Evolutionary conservation across 805 yeast genomes (phyloP).

Genomic region (Monosporozyma siamensis): DNA sequence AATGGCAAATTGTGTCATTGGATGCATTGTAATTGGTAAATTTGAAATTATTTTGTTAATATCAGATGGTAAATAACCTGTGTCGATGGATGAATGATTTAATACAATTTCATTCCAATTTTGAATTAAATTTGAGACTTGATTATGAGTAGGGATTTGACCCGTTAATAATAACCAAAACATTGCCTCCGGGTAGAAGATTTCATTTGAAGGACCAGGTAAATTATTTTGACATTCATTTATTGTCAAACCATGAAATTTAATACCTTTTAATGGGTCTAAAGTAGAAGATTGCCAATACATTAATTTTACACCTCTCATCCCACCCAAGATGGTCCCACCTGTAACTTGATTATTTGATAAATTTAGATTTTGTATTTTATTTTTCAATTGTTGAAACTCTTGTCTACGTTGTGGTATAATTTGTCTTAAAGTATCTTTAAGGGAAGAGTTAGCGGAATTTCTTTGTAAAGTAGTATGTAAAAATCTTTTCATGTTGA

Average conservation of each 20-base stretch:
- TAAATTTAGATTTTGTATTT: constrained; percentile 30
- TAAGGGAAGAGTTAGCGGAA: constrained; percentile 10
- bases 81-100: background rate
- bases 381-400: constrained; percentile 33
- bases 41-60: constrained; percentile 50
- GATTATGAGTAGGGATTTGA: constrained; percentile 52
- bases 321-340: constrained; percentile 51
- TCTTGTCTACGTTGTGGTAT: constrained; percentile 39
- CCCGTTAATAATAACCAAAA: constrained; percentile 75
- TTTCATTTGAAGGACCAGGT: constrained; percentile 31
- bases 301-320: constrained; percentile 68
- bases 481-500: constrained; percentile 1
- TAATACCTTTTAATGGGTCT: constrained; percentile 68
- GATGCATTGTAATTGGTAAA: constrained; percentile 62
- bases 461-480: constrained; percentile 5
- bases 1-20: constrained; percentile 76
- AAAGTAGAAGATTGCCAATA: constrained; percentile 76
- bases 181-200: constrained; percentile 67
- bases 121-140: constrained; percentile 45
- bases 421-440: constrained; percentile 18
- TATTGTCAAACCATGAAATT: constrained; percentile 70
- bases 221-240: constrained; percentile 57
- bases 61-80: constrained; percentile 50
- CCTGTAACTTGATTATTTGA: constrained; percentile 36
- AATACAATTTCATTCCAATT: constrained; percentile 51